A percentile compares a stretch with the other conserved stretches of the same genome.
These are phyloP conservation scores for Crucihimalaya himalaica DNA, from an alignment of 345 rosid species.

Conservation along the genomic window DNA sequence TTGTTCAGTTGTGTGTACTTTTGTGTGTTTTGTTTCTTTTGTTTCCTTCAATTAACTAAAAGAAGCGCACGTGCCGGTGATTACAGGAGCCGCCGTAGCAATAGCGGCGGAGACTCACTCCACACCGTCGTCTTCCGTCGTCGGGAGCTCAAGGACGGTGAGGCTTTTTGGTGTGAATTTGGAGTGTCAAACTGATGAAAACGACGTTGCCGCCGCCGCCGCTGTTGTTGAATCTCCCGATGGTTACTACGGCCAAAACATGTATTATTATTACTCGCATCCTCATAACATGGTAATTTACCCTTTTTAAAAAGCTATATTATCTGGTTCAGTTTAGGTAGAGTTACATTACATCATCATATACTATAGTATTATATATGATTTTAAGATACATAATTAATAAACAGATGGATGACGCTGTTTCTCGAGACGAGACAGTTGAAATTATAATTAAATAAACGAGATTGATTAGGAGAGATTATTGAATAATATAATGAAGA, in stretches of 20 bases:
- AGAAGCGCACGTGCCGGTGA: constrained; percentile 37
- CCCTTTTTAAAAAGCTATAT: too few species aligned
- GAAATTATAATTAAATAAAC: constrained; percentile 21
- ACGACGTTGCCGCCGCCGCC: constrained; percentile 31
- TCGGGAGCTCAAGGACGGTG: constrained; percentile 61
- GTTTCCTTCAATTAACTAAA: not conserved
- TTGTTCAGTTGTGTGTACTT: constrained; percentile 25
- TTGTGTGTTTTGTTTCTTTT: not conserved
- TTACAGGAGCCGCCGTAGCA: constrained; percentile 36
- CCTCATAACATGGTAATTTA: constrained; percentile 37
- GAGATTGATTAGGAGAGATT: constrained; percentile 29
- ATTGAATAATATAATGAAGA: constrained; percentile 7
- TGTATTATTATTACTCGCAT: constrained; percentile 43
- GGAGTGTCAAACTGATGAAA: constrained; percentile 70
- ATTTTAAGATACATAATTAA: constrained; percentile 20
- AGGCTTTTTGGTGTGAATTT: constrained; percentile 90
- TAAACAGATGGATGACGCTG: constrained; percentile 24
- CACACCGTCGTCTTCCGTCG: constrained; percentile 25
- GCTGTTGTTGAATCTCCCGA: constrained; percentile 46
- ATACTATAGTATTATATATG: constrained; percentile 30
- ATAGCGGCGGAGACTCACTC: constrained; percentile 30
- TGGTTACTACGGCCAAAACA: constrained; percentile 40
- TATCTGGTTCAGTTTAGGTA: not conserved
- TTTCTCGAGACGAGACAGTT: constrained; percentile 38
- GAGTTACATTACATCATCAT: constrained; percentile 35